Percentiles rank a stretch among this genome's conserved stretches.
phyloP scores from a whole-genome alignment of 2,329 filamentous ascomycete species.

The Chaetomium sp. region DNA sequence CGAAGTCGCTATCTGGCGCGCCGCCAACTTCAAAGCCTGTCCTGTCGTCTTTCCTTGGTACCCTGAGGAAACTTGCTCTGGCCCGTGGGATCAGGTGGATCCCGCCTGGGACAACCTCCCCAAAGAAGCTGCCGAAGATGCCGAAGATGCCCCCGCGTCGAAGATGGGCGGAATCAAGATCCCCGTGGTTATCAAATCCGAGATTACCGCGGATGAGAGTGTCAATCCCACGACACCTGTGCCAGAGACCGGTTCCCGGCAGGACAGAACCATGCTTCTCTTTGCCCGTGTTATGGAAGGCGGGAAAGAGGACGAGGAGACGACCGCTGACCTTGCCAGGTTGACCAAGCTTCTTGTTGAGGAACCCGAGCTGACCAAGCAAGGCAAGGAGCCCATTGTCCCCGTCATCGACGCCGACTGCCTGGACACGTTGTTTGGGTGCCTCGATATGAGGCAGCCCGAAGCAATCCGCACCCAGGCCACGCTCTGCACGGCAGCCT shows the following conservation, averaged over 20 bases:
- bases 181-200: neutral
- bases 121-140: too few relatives aligned
- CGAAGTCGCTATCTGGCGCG: too few relatives aligned
- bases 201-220: conserved; percentile 8
- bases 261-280: conserved; percentile 66
- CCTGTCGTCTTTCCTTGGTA: too few relatives aligned
- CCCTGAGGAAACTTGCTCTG: too few relatives aligned
- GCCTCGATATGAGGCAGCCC: conserved; percentile 76
- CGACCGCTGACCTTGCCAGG: conserved; percentile 50
- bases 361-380: conserved; percentile 41
- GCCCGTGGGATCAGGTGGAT: too few relatives aligned
- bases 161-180: too few relatives aligned
- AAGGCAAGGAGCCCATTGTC: conserved; percentile 46
- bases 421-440: conserved; percentile 78
- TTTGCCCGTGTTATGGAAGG: conserved; percentile 88
- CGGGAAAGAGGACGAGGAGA: conserved; percentile 73
- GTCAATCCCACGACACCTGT: neutral
- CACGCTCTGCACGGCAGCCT: conserved; percentile 73
- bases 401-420: conserved; percentile 64
- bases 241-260: conserved; percentile 10
- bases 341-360: conserved; percentile 55
- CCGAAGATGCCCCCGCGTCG: too few relatives aligned
- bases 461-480: conserved; percentile 72
- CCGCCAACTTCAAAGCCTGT: too few relatives aligned
- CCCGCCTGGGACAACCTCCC: too few relatives aligned